phyloP scores from a whole-genome alignment of 73 alveolate species.

The Tetrahymena thermophila region DNA sequence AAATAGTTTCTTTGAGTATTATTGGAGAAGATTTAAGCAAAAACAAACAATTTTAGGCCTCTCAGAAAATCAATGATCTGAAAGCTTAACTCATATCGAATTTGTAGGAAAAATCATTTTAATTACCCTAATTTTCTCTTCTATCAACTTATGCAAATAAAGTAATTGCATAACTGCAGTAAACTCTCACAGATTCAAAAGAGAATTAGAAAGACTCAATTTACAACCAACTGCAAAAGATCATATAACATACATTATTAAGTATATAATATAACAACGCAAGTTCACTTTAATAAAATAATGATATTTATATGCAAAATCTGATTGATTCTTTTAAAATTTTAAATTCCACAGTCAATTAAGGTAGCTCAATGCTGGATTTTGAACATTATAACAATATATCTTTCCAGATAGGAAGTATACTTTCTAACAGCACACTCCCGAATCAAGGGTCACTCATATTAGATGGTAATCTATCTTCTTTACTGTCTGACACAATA shows the following conservation, averaged over 20 bases:
- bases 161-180: not conserved
- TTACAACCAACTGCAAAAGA: not conserved
- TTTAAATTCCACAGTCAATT: not conserved
- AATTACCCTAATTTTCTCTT: not conserved
- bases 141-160: not conserved
- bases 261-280: not conserved
- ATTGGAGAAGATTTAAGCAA: not conserved
- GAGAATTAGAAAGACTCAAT: not conserved
- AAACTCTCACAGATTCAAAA: not conserved
- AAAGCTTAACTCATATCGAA: not conserved
- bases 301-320: not conserved
- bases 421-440: not conserved
- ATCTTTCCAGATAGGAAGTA: not conserved
- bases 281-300: not conserved
- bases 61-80: not conserved
- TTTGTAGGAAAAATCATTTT: not conserved
- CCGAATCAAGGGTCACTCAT: not conserved
- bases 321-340: not conserved
- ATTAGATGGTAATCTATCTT: not conserved
- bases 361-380: not conserved
- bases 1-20: not conserved
- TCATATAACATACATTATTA: too few relatives aligned
- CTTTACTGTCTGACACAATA: not conserved
- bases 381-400: too few relatives aligned
- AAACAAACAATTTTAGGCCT: not conserved